These are phyloP conservation scores for Nothophoma quercina DNA, from an alignment of 2,329 filamentous ascomycete species.

Conservation along the genomic window DNA sequence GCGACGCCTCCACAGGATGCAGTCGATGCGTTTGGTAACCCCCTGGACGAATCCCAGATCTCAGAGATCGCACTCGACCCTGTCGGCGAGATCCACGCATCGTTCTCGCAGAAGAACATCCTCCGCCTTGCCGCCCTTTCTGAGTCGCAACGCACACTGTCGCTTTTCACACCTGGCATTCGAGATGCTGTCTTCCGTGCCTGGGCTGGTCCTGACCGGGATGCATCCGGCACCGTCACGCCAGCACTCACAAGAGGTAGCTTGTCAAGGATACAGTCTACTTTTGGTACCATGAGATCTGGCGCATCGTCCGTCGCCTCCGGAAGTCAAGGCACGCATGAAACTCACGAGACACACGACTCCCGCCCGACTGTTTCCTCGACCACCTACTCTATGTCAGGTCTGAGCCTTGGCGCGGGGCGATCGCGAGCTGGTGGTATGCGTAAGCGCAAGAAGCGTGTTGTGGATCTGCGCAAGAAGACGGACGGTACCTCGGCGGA, in stretches of 20 bases:
- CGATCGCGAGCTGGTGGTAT: constrained; percentile 67
- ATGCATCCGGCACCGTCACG: constrained; percentile 60
- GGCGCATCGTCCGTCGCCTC: constrained; percentile 45
- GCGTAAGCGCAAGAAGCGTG: constrained; percentile 82
- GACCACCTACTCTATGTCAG: constrained; percentile 61
- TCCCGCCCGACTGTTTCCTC: constrained; percentile 73
- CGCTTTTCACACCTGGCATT: constrained; percentile 90
- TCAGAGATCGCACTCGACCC: constrained; percentile 81
- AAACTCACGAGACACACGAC: constrained; percentile 51
- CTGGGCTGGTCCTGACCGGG: constrained; percentile 82
- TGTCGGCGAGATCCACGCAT: constrained; percentile 80
- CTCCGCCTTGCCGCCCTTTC: constrained; percentile 81
- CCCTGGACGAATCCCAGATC: constrained; percentile 76
- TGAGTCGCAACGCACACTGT: constrained; percentile 88
- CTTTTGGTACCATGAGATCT: constrained; percentile 58
- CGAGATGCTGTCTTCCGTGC: constrained; percentile 89
- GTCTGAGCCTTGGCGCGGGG: constrained; percentile 69
- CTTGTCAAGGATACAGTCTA: constrained; percentile 57
- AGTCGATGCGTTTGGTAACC: constrained; percentile 80
- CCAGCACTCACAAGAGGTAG: constrained; percentile 54
- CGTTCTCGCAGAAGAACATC: constrained; percentile 96
- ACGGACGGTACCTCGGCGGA: constrained; percentile 59
- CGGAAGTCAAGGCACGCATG: constrained; percentile 55
- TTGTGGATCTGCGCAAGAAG: constrained; percentile 79
- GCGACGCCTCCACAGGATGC: constrained; percentile 81